Conservation (phyloP, 2,329 filamentous ascomycete species). For the Microdochium paspali region DNA sequence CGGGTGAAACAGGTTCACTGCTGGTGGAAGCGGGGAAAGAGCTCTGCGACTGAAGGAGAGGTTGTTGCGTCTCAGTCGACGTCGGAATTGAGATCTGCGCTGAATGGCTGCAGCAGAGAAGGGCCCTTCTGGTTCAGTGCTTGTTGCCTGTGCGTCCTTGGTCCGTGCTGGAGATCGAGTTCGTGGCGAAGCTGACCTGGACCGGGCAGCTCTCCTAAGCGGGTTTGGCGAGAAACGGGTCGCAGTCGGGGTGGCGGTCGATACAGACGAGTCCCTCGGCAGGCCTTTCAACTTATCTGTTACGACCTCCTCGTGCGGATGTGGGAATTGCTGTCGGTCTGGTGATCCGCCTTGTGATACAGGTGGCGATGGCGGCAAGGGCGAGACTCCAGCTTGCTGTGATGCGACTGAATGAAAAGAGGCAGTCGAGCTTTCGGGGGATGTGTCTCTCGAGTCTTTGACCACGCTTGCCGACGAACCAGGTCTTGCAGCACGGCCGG, state of each 20-base stretch:
- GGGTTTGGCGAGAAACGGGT: slow-evolving; percentile 19
- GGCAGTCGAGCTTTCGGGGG: slow-evolving; percentile 36
- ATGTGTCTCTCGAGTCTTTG: slow-evolving; percentile 22
- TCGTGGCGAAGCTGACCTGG: slow-evolving; percentile 5
- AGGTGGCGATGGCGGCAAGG: slow-evolving; percentile 34
- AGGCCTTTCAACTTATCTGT: slow-evolving; percentile 11
- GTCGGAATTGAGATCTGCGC: slow-evolving; percentile 32
- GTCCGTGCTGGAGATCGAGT: slow-evolving; percentile 3
- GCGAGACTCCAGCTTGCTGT: slow-evolving; percentile 35
- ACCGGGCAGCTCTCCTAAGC: slow-evolving; percentile 11
- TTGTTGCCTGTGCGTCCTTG: slow-evolving; percentile 1
- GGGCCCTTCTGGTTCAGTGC: neutral
- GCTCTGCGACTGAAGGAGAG: slow-evolving; percentile 44
- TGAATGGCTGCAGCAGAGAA: slow-evolving; percentile 16
- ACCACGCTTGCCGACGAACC: slow-evolving; percentile 10
- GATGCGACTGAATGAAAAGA: slow-evolving; percentile 46
- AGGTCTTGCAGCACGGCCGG: slow-evolving; percentile 8
- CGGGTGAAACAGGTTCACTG: slow-evolving; percentile 56
- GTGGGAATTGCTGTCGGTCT: slow-evolving; percentile 20
- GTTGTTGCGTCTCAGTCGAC: slow-evolving; percentile 43
- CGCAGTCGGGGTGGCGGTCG: slow-evolving; percentile 21
- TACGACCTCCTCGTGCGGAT: slow-evolving; percentile 28
- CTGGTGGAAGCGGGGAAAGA: slow-evolving; percentile 58
- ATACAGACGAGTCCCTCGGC: slow-evolving; percentile 21
- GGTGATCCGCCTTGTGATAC: slow-evolving; percentile 28